Base-by-base conservation (phyloP, 441 rosid species). In the Dalechampia spathulata region DNA sequence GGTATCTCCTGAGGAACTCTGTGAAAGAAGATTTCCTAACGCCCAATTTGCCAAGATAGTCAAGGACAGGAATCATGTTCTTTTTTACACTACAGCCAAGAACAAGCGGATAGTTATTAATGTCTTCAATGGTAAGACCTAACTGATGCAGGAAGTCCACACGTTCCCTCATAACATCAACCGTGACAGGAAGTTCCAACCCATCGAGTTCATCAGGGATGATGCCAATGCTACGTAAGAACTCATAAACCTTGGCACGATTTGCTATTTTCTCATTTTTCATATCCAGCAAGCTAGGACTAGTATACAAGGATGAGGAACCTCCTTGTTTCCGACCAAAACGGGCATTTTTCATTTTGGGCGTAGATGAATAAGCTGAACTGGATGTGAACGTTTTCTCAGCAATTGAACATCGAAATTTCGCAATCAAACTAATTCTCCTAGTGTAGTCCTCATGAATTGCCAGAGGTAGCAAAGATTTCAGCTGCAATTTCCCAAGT, bases 61-160 rank as follows among this genome's bases (percentile, higher is more conserved):
- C 98, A 43, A 92, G 74, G 54, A 88, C 96, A 0, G 98, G 98
- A 57, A 86, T 76, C 98, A 92, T 88, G 66, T 92, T 92, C 86
- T 88, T 92, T 76, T 88, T 88, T 63, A 92, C 98, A 49, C 98
- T 92, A 65, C 98, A 92, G 43, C 96, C 98, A 39, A 92, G 98
- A 66, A 88, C 86, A 48, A 88, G 87, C 2, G 98, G 96, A 63
- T 88, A 92, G 70, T 80, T 84, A 60, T 88, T 86, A 30, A 92
- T 80, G 64, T 92, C 95, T 52, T 86, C 93, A 27, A 88, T 66
- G 3, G 85, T 84, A 40, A 92, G 82, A 43, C 98, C 98, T 30
- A 91, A 38, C 15, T 69, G 77, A 47, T 78, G 91, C 57, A 92
- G 96, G 60, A 88, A 92, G 62, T 86, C 95, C 12, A 92, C 78